Percentiles rank a stretch among this genome's conserved stretches.
Conservation (phyloP, 2,329 filamentous ascomycete species). For the Lecanoromycetidae sp. region DNA sequence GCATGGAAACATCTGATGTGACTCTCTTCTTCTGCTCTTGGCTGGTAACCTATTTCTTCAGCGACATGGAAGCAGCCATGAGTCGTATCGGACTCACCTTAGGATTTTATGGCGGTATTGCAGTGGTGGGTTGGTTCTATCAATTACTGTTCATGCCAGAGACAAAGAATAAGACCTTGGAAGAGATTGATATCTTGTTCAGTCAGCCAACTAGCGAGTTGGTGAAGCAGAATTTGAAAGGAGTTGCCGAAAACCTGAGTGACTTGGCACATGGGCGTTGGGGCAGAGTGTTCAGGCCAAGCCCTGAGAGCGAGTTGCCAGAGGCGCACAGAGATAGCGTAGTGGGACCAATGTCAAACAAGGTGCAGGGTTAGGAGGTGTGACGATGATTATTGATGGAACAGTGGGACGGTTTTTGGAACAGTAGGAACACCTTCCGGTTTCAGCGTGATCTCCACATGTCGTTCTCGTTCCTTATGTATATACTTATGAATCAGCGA, state of each 20-base stretch:
- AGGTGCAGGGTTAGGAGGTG: constrained; percentile 5
- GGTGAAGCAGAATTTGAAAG: constrained; percentile 45
- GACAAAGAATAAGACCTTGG: constrained; percentile 57
- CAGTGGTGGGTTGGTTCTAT: constrained; percentile 57
- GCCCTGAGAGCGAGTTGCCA: constrained; percentile 1
- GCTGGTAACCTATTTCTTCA: constrained; percentile 65
- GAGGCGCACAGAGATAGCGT: constrained; percentile 2
- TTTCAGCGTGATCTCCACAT: too few relatives aligned
- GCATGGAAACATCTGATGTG: constrained; percentile 59
- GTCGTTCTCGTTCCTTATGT: too few relatives aligned
- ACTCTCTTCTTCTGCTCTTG: constrained; percentile 60
- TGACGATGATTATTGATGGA: too few relatives aligned
- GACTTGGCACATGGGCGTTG: constrained; percentile 35
- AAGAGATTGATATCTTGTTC: constrained; percentile 61
- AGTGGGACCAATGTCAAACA: constrained; percentile 5
- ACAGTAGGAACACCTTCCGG: too few relatives aligned
- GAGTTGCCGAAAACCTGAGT: constrained; percentile 32
- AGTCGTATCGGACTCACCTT: constrained; percentile 51
- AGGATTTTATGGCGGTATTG: constrained; percentile 64
- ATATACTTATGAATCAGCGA: too few relatives aligned
- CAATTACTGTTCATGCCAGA: constrained; percentile 66
- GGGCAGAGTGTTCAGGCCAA: constrained; percentile 35
- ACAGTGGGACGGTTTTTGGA: too few relatives aligned
- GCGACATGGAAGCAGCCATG: constrained; percentile 57
- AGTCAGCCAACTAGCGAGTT: constrained; percentile 50